Base-by-base conservation (phyloP, 1,284 basidiomycete genomes). In the Leccinum pallidistipes region DNA sequence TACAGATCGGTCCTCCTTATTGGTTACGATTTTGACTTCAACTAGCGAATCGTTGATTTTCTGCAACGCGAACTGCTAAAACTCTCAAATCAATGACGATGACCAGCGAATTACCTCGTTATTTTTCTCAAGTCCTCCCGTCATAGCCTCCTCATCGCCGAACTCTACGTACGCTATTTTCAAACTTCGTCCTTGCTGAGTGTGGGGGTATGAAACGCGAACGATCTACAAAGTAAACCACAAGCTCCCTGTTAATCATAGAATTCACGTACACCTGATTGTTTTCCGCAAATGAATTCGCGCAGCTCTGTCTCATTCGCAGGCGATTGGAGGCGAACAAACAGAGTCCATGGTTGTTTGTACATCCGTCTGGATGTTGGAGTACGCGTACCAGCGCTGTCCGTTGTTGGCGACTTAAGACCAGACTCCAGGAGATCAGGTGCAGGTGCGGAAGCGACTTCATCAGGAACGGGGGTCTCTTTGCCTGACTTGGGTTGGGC, bases 161-260 rank as follows among this genome's bases (percentile, higher is more conserved):
- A 95, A 96, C 73, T 96, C 94, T 62, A 95, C 85, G 69, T 94
- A 96, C 1, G 86, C 91, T 61, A 91, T 79, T 66, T 80, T 87
- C 67, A 79, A 76, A 60, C 65, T 78, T 60, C 83, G 83, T 29
- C 83, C 82, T 6, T 77, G 68, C 63, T 75, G 79, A 55, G 63
- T 64, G 47, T 75, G 67, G 1, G 90, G 90, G 65, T 91, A 84
- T 68, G 85, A 84, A 64, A 95, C 81, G 59, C 83, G 81, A 36
- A 84, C 87, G 69, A 95, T 90, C 90, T 94, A 64, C 5, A 63
- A 38, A 12, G 52, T 65, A 29, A 64, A 60, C 51, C 16, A 67
- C 40, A 55, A 47, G 9, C 24, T 9, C 40, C 34, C 55, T 32
- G 3, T 32, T 5, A 24, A 50, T 53, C 38, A 57, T 40, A 47